Evolutionary conservation across 768 basidiomycete species (phyloP), one percentile per base, ranked within the genome.

Genomic region (Hericium rajendrae): DNA sequence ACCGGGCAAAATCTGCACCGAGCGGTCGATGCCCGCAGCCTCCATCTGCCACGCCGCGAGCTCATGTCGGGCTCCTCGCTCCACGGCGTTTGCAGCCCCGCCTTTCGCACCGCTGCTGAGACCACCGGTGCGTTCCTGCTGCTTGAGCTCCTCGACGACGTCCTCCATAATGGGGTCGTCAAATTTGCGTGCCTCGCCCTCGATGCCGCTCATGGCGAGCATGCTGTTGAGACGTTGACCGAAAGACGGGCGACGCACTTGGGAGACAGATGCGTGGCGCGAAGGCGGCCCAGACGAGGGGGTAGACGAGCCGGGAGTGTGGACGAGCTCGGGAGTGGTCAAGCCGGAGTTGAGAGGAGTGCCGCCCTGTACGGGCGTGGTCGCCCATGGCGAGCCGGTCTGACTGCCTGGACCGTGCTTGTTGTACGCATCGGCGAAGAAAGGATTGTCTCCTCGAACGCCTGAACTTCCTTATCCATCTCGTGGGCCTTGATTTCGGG

Each of bases 1-100:
- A 40, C 86, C 85, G 24, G 86, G 86, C 2, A 89, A 75, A 62
- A 88, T 87, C 55, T 76, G 77, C 39, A 88, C 84, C n/a, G 78
- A 75, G 61, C 82, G 80, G 62, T 85, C 80, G 59, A 83, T 77
- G 57, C 67, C 71, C 9, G 75, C 64, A 4, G 82, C 81, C 65
- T 84, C 82, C 41, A 77, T 56, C 67, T 81, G 76, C 79, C 81
- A 82, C 12, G 78, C 81, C 48, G 76, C 65, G 38, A 76, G 67
- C 50, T 66, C 59, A 59, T 74, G 26, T 18, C 18, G n/a, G n/a
- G n/a, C 41, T 15, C 16, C 6, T 20, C 22, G 49, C 16, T n/a
- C 52, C 37, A 12, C 6, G 3, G 12, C 24, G 15, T 24, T 10
- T 11, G 1, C 37, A 18, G 38, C 38, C 37, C n/a, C 13, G 18